phyloP scores from a whole-genome alignment of 192 early-diverging fungal genomes.

The Pecoramyces ruminantium region DNA sequence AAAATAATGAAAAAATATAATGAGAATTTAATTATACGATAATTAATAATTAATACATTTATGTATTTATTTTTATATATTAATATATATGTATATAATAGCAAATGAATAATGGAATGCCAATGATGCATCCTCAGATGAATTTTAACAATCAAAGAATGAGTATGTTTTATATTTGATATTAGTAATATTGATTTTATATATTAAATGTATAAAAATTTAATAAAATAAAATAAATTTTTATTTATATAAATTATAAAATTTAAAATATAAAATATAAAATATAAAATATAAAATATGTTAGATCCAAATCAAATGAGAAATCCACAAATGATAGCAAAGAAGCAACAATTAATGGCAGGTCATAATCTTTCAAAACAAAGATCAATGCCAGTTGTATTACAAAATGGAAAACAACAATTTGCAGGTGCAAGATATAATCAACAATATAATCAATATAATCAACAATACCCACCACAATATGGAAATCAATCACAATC shows the following conservation, averaged over 20 bases:
- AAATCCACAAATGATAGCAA: background rate
- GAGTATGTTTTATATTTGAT: background rate
- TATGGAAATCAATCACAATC: background rate
- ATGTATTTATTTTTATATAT: no score
- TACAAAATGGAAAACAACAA: background rate
- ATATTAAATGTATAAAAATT: no score
- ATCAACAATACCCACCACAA: background rate
- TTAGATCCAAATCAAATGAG: background rate
- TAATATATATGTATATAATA: background rate
- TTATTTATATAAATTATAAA: no score
- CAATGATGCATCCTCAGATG: background rate
- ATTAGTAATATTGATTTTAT: no score
- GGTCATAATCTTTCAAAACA: background rate
- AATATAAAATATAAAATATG: no score
- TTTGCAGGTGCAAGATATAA: background rate
- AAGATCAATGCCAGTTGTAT: background rate
- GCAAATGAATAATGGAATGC: background rate
- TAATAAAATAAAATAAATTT: no score
- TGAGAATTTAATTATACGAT: no score
- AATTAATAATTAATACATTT: no score
- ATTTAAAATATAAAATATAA: no score
- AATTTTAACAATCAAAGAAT: background rate
- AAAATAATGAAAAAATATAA: background rate
- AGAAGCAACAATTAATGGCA: background rate
- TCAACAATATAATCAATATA: background rate